These are phyloP conservation scores for Trichomonas vaginalis DNA, from an alignment of 208 protist genomes.

Conservation along the genomic window DNA sequence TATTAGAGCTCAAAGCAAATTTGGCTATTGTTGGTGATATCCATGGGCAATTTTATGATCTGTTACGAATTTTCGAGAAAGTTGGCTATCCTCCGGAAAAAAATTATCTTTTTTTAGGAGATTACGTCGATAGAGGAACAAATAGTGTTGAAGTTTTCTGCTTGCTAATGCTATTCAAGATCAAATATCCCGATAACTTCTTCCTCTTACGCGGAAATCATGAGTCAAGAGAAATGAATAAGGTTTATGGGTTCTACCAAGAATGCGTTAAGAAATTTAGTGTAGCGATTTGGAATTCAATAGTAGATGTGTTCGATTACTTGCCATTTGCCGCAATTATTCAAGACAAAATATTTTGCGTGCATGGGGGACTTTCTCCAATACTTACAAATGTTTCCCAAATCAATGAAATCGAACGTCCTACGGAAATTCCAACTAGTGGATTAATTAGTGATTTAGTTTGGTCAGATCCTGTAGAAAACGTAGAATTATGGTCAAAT, in stretches of 20 bases:
- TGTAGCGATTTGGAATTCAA: not conserved
- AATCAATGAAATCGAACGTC: not conserved
- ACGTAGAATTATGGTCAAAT: slow-evolving; percentile 61
- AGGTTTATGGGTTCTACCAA: not conserved
- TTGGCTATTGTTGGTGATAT: not conserved
- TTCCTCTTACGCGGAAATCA: not conserved
- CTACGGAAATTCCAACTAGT: not conserved
- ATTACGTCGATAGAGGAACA: not conserved
- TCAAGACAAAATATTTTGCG: not conserved
- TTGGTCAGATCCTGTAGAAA: slow-evolving; percentile 84
- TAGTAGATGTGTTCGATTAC: not conserved
- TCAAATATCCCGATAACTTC: not conserved
- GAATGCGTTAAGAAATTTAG: not conserved
- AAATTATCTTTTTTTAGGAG: not conserved
- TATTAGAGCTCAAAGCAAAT: not conserved
- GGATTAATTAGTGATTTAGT: slow-evolving; percentile 94
- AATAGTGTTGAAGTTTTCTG: not conserved
- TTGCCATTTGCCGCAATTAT: not conserved
- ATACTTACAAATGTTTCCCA: not conserved
- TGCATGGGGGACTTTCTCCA: not conserved
- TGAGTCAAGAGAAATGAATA: not conserved
- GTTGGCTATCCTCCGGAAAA: not conserved
- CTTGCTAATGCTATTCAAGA: not conserved
- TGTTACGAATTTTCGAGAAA: not conserved
- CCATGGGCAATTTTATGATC: not conserved